Evolutionary conservation across 108 stramenopile species (phyloP), one percentile per base, ranked within the genome.

Genomic region (Cylindrotheca closterium): DNA sequence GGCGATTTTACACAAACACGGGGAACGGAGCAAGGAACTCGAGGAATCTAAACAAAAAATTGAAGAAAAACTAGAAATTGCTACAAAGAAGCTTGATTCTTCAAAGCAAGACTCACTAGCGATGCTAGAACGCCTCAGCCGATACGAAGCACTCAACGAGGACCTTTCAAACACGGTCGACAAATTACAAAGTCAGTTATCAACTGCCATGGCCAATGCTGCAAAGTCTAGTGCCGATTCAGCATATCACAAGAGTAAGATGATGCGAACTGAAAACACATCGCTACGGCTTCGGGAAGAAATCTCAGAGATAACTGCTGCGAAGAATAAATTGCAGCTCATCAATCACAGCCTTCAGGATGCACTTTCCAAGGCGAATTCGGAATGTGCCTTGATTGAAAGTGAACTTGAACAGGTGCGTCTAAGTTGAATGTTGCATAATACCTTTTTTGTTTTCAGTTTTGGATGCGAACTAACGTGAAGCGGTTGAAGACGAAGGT

Each of bases 211-310:
- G 55, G 80, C 83, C 3, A 78, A 73, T 12, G 72, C 62, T 22
- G 93, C 93, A 30, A 75, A 89, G 8, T 42, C 52, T 29, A 54
- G 78, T 47, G 83, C 86, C 18, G 89, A 91, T 17, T 74, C 83
- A 23, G 56, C 57, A n/a, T 91, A 77, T 67, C 81, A 80, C 55
- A 71, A 67, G 23, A 86, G 86, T 4, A 80, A 81, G 52, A 68
- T 50, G 33, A 71, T 67, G 22, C 72, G 88, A 21, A 34, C 89
- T 47, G 88, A 89, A 61, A 70, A 77, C 2, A 58, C 80, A 10
- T 50, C 86, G 61, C 74, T 85, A 22, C 65, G 70, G 31, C 53
- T 56, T 21, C 80, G 85, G 10, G 55, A 74, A 52, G 89, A 91
- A 65, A 48, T 76, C 19, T 63, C 57, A 25, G 63, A 64, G 12